Conservation (phyloP, 495 filamentous ascomycete species). For the Terfezia boudieri region DNA sequence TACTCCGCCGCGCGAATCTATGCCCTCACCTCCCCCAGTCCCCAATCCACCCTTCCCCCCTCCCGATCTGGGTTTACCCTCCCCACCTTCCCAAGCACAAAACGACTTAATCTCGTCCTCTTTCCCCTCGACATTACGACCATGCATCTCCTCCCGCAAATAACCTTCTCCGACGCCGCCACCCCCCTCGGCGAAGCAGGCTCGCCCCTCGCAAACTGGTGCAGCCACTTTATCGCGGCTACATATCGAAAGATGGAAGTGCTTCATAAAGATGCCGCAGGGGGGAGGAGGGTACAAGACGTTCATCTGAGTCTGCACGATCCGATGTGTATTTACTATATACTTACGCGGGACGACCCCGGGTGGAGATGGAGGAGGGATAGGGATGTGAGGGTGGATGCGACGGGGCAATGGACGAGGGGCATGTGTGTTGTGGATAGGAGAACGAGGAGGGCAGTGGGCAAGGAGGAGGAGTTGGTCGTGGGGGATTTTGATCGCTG, state of each 20-base stretch:
- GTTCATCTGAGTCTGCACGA: slow-evolving; percentile 61
- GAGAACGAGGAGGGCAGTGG: slow-evolving; percentile 38
- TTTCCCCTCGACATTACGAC: slow-evolving; percentile 84
- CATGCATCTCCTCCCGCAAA: slow-evolving; percentile 41
- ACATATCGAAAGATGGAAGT: slow-evolving; percentile 53
- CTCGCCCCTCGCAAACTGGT: slow-evolving; percentile 70
- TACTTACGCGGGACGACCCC: slow-evolving; percentile 33
- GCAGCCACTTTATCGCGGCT: slow-evolving; percentile 47
- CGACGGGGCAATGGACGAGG: slow-evolving; percentile 75
- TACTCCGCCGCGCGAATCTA: slow-evolving; percentile 72
- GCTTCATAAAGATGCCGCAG: slow-evolving; percentile 30
- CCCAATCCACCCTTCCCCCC: slow-evolving; percentile 27
- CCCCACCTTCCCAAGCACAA: slow-evolving; percentile 17
- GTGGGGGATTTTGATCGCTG: slow-evolving; percentile 38
- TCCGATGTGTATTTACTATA: slow-evolving; percentile 73
- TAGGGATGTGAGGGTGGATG: slow-evolving; percentile 70
- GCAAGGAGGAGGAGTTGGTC: slow-evolving; percentile 27
- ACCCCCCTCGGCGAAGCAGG: slow-evolving; percentile 27
- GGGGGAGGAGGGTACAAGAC: slow-evolving; percentile 20
- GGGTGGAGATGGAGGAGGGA: slow-evolving; percentile 23
- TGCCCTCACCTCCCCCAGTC: slow-evolving; percentile 65
- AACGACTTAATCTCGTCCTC: slow-evolving; percentile 45
- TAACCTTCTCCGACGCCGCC: slow-evolving; percentile 34
- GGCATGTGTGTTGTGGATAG: slow-evolving; percentile 75
- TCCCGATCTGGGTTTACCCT: slow-evolving; percentile 4